Conservation (phyloP, 2,329 filamentous ascomycete species). For the Aspergillus melleus region DNA sequence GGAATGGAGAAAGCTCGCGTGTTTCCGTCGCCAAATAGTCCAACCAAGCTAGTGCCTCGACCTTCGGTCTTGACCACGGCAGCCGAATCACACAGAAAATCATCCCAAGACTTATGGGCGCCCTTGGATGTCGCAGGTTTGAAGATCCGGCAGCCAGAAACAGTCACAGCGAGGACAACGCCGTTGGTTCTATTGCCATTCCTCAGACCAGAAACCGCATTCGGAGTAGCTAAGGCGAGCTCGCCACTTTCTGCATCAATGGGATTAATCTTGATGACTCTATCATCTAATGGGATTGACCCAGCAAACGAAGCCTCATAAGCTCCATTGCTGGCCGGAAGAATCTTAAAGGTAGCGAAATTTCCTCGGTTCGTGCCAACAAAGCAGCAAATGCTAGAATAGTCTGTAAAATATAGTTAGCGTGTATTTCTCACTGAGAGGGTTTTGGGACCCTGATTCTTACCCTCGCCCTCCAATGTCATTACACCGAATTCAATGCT, state of each 20-base stretch:
- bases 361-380: conserved; percentile 85
- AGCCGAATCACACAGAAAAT: conserved; percentile 78
- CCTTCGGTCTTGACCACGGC: conserved; percentile 72
- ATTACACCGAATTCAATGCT: conserved; percentile 88
- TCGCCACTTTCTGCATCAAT: conserved; percentile 77
- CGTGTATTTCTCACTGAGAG: neutral
- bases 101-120: conserved; percentile 87
- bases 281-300: conserved; percentile 64
- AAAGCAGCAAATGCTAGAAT: conserved; percentile 90
- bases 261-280: conserved; percentile 73
- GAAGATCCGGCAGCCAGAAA: conserved; percentile 78
- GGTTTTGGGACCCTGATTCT: conserved; percentile 5
- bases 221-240: conserved; percentile 72
- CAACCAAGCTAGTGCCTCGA: conserved; percentile 75
- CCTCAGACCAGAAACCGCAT: conserved; percentile 72
- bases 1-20: conserved; percentile 85
- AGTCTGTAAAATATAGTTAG: conserved; percentile 53
- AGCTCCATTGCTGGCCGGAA: conserved; percentile 67
- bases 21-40: conserved; percentile 79
- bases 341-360: conserved; percentile 83
- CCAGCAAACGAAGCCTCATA: conserved; percentile 76
- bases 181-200: conserved; percentile 76
- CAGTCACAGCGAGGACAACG: conserved; percentile 73
- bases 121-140: conserved; percentile 81
- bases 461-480: conserved; percentile 83